Conservation (phyloP, 352 stramenopile genomes). For the Globisporangium spinosum region DNA sequence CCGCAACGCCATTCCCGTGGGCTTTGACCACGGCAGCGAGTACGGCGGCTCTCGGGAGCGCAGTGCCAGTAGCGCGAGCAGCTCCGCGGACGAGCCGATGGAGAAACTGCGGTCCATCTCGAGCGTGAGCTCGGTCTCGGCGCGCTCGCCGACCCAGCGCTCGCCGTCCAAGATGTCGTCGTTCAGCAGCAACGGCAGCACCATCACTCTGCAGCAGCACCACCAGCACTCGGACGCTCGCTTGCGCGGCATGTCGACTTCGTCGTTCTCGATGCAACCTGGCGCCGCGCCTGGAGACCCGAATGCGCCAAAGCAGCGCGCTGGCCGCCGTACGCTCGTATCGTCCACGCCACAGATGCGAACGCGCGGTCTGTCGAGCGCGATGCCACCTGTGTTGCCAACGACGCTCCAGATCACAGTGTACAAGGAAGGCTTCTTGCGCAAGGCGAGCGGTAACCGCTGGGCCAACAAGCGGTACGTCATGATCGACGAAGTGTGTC, state of each 20-base stretch:
- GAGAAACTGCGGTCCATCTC: conserved; percentile 66
- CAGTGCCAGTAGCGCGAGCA: conserved; percentile 68
- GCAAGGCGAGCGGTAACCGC: conserved; percentile 76
- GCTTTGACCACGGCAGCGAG: conserved; percentile 35
- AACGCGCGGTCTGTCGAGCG: conserved; percentile 41
- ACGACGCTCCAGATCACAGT: conserved; percentile 71
- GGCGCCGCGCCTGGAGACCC: conserved; percentile 40
- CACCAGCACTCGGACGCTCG: conserved; percentile 23
- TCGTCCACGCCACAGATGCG: conserved; percentile 44
- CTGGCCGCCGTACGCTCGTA: conserved; percentile 60
- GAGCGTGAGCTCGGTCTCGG: conserved; percentile 37
- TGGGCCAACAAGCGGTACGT: conserved; percentile 87
- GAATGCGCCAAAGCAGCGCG: conserved; percentile 27
- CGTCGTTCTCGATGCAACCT: conserved; percentile 62
- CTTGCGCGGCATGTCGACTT: conserved; percentile 36
- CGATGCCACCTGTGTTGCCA: conserved; percentile 53
- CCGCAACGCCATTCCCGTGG: conserved; percentile 60
- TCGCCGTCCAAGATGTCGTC: conserved; percentile 28
- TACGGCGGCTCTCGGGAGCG: conserved; percentile 38
- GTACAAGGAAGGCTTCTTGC: conserved; percentile 81
- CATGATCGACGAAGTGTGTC: conserved; percentile 78
- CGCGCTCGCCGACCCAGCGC: conserved; percentile 54
- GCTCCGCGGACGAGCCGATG: conserved; percentile 34
- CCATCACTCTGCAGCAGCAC: background rate
- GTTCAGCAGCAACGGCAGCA: conserved; percentile 13